phyloP scores from a whole-genome alignment of 1,139 yeast species.

The Entelexis paramagnoliae region DNA sequence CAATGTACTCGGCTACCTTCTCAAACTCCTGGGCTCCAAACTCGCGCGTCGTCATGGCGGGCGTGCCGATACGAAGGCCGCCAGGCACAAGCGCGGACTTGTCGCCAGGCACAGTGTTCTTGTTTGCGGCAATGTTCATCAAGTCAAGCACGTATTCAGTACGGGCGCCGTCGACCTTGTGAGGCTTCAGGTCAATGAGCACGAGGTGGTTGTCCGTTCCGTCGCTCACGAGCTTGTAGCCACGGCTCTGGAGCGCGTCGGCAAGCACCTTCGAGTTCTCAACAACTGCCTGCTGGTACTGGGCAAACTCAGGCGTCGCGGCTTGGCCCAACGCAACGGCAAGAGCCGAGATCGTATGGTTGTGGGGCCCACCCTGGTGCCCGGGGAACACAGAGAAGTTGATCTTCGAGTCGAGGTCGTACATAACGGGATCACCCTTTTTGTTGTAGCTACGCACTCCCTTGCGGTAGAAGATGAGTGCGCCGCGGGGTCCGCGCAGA shows the following conservation, averaged over 20 bases:
- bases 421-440: constrained; percentile 79
- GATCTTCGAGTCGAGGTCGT: constrained; percentile 88
- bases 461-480: constrained; percentile 96
- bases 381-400: constrained; percentile 99
- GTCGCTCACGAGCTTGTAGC: constrained; percentile 75
- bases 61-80: constrained; percentile 96
- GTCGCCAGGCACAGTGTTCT: constrained; percentile 97
- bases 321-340: constrained; percentile 97
- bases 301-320: constrained; percentile 78
- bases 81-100: constrained; percentile 96
- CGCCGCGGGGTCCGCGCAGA: constrained; percentile 98
- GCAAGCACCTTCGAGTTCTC: constrained; percentile 84
- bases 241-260: constrained; percentile 54
- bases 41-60: constrained; percentile 98
- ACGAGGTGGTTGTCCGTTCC: constrained; percentile 98
- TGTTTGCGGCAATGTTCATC: constrained; percentile 90
- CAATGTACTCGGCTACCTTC: constrained; percentile 73
- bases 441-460: constrained; percentile 86
- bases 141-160: constrained; percentile 91
- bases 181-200: constrained; percentile 72
- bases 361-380: constrained; percentile 99
- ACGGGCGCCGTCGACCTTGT: constrained; percentile 92
- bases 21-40: constrained; percentile 77
- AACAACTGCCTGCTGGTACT: constrained; percentile 80
- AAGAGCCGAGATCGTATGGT: constrained; percentile 94